Conservation (phyloP, 2,329 filamentous ascomycete species). For the Exophiala aquamarina region DNA sequence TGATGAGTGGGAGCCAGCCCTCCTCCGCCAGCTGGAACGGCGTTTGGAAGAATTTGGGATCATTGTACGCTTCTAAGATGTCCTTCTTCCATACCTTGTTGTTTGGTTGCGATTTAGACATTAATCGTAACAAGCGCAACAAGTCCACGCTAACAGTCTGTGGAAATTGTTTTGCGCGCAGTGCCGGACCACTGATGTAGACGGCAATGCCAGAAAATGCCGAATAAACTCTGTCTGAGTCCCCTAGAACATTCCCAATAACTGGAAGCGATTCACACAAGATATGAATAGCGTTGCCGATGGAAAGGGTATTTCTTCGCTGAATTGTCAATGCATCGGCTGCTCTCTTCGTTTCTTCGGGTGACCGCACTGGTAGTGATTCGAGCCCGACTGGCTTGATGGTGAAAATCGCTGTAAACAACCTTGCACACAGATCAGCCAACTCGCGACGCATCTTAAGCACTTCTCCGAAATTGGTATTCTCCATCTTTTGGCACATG, state of each 20-base stretch:
- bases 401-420: slow-evolving; percentile 92
- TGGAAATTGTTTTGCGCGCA: slow-evolving; percentile 84
- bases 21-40: slow-evolving; percentile 63
- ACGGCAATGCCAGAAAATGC: slow-evolving; percentile 79
- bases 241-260: slow-evolving; percentile 78
- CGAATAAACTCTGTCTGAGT: slow-evolving; percentile 77
- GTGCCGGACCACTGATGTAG: slow-evolving; percentile 76
- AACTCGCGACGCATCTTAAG: slow-evolving; percentile 87
- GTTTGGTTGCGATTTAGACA: slow-evolving; percentile 74
- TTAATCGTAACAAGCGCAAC: slow-evolving; percentile 71
- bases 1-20: slow-evolving; percentile 80
- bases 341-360: neutral
- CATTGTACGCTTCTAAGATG: slow-evolving; percentile 86
- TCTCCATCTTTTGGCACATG: slow-evolving; percentile 91
- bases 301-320: slow-evolving; percentile 34
- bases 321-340: slow-evolving; percentile 22
- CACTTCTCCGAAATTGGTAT: slow-evolving; percentile 96
- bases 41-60: slow-evolving; percentile 79
- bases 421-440: slow-evolving; percentile 81
- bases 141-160: slow-evolving; percentile 74
- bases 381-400: slow-evolving; percentile 73
- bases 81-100: slow-evolving; percentile 94
- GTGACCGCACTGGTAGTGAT: slow-evolving; percentile 32
- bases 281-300: slow-evolving; percentile 77
- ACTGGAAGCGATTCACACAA: slow-evolving; percentile 76